Conservation (phyloP, 768 basidiomycete species). For the Russula sp. region DNA sequence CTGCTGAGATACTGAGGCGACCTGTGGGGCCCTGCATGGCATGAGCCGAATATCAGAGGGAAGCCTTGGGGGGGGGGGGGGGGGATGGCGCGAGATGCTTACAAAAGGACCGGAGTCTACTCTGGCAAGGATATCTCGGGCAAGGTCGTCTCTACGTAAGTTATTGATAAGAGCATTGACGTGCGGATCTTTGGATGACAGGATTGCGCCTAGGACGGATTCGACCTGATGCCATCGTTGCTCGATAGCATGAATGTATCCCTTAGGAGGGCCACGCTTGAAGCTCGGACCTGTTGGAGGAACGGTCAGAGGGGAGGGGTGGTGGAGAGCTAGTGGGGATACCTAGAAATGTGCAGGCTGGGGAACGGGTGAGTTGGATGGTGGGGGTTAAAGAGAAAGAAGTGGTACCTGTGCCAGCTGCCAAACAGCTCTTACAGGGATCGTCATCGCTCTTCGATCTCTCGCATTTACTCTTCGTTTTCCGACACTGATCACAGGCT, state of each 20-base stretch:
- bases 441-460: constrained; percentile 46
- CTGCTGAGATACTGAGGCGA: constrained; percentile 55
- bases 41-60: constrained; percentile 15
- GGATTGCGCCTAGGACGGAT: constrained; percentile 77
- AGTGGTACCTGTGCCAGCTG: constrained; percentile 50
- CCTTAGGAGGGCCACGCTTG: constrained; percentile 83
- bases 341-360: constrained; percentile 70
- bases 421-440: constrained; percentile 61
- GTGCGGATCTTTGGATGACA: constrained; percentile 65
- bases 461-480: constrained; percentile 87
- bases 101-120: constrained; percentile 83
- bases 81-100: constrained; percentile 31
- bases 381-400: constrained; percentile 29
- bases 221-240: constrained; percentile 91
- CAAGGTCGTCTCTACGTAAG: constrained; percentile 68
- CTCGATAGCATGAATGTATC: constrained; percentile 92
- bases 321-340: constrained; percentile 8
- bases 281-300: constrained; percentile 62
- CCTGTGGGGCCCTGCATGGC: constrained; percentile 60
- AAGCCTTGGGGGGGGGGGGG: too few species aligned
- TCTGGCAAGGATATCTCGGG: constrained; percentile 69
- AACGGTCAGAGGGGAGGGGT: constrained; percentile 4
- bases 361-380: constrained; percentile 26
- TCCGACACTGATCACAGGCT: constrained; percentile 88
- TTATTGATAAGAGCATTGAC: constrained; percentile 62